Percentiles rank a stretch among this genome's conserved stretches.
These are phyloP conservation scores for Apiospora hydei DNA, from an alignment of 2,329 filamentous ascomycete species.

Conservation along the genomic window DNA sequence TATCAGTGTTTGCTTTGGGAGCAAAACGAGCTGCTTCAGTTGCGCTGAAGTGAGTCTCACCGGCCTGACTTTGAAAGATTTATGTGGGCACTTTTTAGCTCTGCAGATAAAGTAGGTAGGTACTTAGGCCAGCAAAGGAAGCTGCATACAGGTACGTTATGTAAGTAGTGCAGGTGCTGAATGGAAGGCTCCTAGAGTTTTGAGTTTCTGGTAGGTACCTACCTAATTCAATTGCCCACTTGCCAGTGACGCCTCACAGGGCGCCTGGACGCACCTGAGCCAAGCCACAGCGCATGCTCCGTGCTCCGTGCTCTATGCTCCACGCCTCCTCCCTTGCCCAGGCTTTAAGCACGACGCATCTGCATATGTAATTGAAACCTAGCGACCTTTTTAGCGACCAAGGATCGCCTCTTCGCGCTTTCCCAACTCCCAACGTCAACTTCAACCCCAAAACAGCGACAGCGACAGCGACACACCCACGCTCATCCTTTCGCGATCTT, in stretches of 20 bases:
- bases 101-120: not conserved
- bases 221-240: not conserved
- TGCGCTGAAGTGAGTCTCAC: slow-evolving; percentile 1
- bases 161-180: too few species aligned
- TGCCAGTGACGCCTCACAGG: not conserved
- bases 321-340: not conserved
- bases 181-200: not conserved
- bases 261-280: not conserved
- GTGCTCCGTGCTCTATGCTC: not conserved
- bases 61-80: slow-evolving; percentile 18
- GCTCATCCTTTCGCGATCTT: not conserved
- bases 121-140: not conserved
- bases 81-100: slow-evolving; percentile 8
- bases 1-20: not conserved
- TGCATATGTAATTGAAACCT: not conserved
- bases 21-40: slow-evolving; percentile 8
- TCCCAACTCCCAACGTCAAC: not conserved
- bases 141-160: not conserved
- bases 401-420: slow-evolving; percentile 15
- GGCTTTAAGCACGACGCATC: not conserved
- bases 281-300: slow-evolving; percentile 5
- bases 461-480: not conserved
- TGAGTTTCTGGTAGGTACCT: not conserved
- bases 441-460: not conserved
- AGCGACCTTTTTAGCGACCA: not conserved